Evolutionary conservation across 352 stramenopile species (phyloP).

Genomic region (Globisporangium recalcitrans): DNA sequence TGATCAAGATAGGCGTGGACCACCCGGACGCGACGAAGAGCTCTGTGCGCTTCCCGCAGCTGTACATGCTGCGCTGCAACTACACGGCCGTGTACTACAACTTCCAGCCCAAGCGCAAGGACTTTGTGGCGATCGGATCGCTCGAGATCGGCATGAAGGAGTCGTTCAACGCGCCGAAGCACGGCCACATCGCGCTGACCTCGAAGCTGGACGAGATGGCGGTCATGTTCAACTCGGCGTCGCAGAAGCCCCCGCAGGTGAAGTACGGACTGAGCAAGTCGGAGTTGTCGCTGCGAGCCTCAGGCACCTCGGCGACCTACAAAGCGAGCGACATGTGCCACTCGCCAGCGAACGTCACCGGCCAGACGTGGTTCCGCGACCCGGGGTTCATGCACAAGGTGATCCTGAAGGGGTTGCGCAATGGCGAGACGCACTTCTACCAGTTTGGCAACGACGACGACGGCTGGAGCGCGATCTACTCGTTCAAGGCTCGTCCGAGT

Average conservation of each 20-base stretch:
- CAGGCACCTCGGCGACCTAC: slow-evolving; percentile 61
- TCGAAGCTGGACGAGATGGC: slow-evolving; percentile 47
- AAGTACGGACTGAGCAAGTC: slow-evolving; percentile 32
- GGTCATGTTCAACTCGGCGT: slow-evolving; percentile 71
- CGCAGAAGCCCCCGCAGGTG: slow-evolving; percentile 32
- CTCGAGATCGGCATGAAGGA: slow-evolving; percentile 46
- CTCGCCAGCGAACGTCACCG: slow-evolving; percentile 48
- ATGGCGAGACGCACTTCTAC: slow-evolving; percentile 59
- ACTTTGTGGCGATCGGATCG: slow-evolving; percentile 25
- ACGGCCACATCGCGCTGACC: slow-evolving; percentile 65
- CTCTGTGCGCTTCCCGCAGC: slow-evolving; percentile 50
- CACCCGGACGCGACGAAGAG: slow-evolving; percentile 36
- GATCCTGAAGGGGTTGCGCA: slow-evolving; percentile 42
- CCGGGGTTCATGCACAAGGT: slow-evolving; percentile 80
- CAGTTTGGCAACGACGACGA: slow-evolving; percentile 73
- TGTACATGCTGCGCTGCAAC: slow-evolving; percentile 74
- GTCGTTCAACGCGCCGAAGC: slow-evolving; percentile 51
- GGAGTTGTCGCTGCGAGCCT: slow-evolving; percentile 19
- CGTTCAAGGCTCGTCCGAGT: slow-evolving; percentile 28
- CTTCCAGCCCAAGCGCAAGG: slow-evolving; percentile 19
- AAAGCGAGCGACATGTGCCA: slow-evolving; percentile 60
- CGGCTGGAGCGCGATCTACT: slow-evolving; percentile 64
- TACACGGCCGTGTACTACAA: slow-evolving; percentile 62
- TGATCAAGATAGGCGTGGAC: slow-evolving; percentile 35
- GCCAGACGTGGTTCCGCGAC: slow-evolving; percentile 67